These are phyloP conservation scores for Scutellaria baicalensis DNA, from an alignment of 257 asterid genomes.

Conservation along the genomic window DNA sequence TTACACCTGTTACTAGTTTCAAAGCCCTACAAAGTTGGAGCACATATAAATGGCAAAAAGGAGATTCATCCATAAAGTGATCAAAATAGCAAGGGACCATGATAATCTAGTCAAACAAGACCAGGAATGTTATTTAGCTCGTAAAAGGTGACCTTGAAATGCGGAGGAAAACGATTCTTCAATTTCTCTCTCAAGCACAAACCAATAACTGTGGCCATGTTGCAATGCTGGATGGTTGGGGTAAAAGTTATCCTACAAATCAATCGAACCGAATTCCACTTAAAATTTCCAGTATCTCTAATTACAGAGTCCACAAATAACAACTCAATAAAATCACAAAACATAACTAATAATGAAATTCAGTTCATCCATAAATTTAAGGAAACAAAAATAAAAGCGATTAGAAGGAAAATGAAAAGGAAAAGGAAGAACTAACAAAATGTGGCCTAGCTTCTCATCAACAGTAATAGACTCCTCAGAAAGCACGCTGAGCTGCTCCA, in stretches of 20 bases:
- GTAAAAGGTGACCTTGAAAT: constrained; percentile 57
- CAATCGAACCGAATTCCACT: background rate
- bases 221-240: constrained; percentile 96
- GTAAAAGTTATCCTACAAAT: constrained; percentile 76
- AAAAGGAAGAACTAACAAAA: constrained; percentile 47
- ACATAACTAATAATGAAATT: background rate
- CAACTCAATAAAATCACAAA: background rate
- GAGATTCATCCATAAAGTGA: background rate
- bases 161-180: constrained; percentile 71
- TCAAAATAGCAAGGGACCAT: background rate
- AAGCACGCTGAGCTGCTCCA: constrained; percentile 91
- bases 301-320: background rate
- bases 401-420: background rate
- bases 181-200: constrained; percentile 77
- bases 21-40: background rate
- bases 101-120: background rate
- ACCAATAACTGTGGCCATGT: constrained; percentile 89
- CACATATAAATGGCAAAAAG: background rate
- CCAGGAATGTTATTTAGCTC: background rate
- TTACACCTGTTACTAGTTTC: background rate
- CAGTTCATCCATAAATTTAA: background rate
- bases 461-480: constrained; percentile 84
- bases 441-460: constrained; percentile 76
- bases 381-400: background rate
- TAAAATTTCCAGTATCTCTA: background rate